Percentiles rank a stretch among this genome's conserved stretches.
These are phyloP conservation scores for Vickermania spadyakhi DNA, from an alignment of 208 protist genomes.

Conservation along the genomic window DNA sequence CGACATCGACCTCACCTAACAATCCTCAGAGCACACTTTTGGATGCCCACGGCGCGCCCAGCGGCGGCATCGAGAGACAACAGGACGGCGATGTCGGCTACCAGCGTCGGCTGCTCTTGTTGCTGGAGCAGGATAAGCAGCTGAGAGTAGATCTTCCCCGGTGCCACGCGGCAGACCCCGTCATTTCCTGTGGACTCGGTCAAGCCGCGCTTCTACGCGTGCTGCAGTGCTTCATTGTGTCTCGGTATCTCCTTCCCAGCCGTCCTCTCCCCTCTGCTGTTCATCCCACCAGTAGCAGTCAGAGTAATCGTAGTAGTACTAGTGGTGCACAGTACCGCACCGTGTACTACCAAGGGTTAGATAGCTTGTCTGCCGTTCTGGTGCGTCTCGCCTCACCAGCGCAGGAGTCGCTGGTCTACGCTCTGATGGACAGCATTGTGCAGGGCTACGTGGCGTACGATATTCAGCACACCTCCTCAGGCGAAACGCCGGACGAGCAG, in stretches of 20 bases:
- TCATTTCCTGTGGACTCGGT: constrained; percentile 65
- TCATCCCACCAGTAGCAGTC: no score
- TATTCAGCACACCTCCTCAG: constrained; percentile 14
- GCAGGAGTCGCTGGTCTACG: constrained; percentile 76
- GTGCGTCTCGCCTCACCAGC: constrained; percentile 30
- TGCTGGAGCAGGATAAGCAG: constrained; percentile 64
- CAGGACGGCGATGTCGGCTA: no score
- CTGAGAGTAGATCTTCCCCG: constrained; percentile 91
- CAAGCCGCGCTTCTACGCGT: constrained; percentile 61
- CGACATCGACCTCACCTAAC: neutral
- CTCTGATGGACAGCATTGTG: constrained; percentile 73
- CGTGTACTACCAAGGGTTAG: constrained; percentile 92
- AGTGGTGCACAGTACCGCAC: neutral
- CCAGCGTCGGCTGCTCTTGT: constrained; percentile 5
- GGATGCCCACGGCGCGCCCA: no score
- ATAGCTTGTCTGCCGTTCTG: constrained; percentile 88
- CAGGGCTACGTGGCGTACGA: constrained; percentile 72
- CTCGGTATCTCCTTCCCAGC: neutral
- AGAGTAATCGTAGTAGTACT: constrained; percentile 3
- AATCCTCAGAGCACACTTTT: no score
- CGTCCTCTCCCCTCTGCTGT: neutral
- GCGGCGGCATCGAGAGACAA: no score
- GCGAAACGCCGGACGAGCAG: constrained; percentile 1
- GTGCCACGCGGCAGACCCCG: constrained; percentile 91
- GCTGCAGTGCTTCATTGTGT: constrained; percentile 49